phyloP scores from a whole-genome alignment of 345 rosid species.

The Linum lewisii region DNA sequence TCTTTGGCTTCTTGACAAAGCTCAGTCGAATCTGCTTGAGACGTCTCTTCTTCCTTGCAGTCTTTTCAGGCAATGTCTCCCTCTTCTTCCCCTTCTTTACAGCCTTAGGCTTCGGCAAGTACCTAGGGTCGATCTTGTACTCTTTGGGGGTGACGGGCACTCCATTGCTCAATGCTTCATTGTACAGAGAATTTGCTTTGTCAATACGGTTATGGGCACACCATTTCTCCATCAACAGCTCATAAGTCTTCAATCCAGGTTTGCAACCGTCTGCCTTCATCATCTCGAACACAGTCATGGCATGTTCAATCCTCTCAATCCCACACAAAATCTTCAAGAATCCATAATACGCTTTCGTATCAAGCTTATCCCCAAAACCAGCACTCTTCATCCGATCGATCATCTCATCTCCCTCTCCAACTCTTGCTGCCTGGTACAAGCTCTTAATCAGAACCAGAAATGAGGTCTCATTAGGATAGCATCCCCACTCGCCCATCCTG shows the following conservation, averaged over 20 bases:
- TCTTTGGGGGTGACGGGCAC: slow-evolving; percentile 61
- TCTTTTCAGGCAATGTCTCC: slow-evolving; percentile 93
- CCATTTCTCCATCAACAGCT: slow-evolving; percentile 73
- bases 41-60: slow-evolving; percentile 74
- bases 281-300: slow-evolving; percentile 63
- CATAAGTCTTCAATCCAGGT: slow-evolving; percentile 74
- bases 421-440: slow-evolving; percentile 80
- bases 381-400: slow-evolving; percentile 82
- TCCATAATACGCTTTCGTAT: slow-evolving; percentile 55
- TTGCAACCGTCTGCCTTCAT: slow-evolving; percentile 70
- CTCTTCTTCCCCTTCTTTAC: slow-evolving; percentile 68
- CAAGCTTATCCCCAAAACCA: slow-evolving; percentile 44
- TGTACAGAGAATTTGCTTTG: slow-evolving; percentile 63
- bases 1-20: slow-evolving; percentile 77
- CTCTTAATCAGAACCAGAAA: slow-evolving; percentile 61
- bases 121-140: slow-evolving; percentile 53
- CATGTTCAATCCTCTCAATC: slow-evolving; percentile 93
- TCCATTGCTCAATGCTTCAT: slow-evolving; percentile 58
- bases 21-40: slow-evolving; percentile 77
- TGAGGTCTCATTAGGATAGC: slow-evolving; percentile 53
- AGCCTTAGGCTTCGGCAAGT: slow-evolving; percentile 49
- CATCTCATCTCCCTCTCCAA: slow-evolving; percentile 92
- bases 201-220: slow-evolving; percentile 57
- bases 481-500: slow-evolving; percentile 84
- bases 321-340: slow-evolving; percentile 79